Percentiles rank a stretch among this genome's conserved stretches.
These are phyloP conservation scores for Colletotrichum zoysiae DNA, from an alignment of 2,329 filamentous ascomycete species.

Conservation along the genomic window DNA sequence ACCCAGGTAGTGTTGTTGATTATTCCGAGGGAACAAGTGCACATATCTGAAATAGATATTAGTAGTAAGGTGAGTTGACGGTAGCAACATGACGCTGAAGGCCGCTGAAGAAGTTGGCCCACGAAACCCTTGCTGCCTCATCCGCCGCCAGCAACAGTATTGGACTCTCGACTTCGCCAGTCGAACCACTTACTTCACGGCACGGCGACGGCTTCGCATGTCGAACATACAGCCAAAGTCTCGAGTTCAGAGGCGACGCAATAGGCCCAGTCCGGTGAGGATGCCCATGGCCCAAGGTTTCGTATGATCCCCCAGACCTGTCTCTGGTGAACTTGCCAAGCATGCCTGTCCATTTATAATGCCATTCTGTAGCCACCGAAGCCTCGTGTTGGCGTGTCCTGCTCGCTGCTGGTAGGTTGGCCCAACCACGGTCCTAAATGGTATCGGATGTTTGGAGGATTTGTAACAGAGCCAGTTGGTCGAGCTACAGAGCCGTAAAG, in stretches of 20 bases:
- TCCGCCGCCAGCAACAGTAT: not conserved
- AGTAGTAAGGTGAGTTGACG: not conserved
- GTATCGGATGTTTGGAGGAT: not conserved
- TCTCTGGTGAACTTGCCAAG: no score
- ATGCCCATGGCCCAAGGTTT: not conserved
- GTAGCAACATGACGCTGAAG: not conserved
- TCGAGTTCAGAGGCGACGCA: not conserved
- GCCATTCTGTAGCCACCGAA: not conserved
- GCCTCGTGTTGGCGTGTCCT: not conserved
- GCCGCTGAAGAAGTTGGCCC: constrained; percentile 25
- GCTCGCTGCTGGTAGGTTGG: not conserved
- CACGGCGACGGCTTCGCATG: not conserved
- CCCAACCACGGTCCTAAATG: not conserved
- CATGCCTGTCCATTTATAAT: not conserved
- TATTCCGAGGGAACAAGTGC: not conserved
- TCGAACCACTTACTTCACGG: not conserved
- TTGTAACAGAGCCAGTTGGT: not conserved
- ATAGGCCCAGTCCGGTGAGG: not conserved
- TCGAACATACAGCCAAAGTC: not conserved
- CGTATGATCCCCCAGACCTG: not conserved
- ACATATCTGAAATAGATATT: not conserved
- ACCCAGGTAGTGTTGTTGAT: not conserved
- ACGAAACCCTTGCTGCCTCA: not conserved
- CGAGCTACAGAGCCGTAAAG: not conserved
- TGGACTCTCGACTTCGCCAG: not conserved